Conservation (phyloP, 495 filamentous ascomycete species). For the Penicillium flavigenum region DNA sequence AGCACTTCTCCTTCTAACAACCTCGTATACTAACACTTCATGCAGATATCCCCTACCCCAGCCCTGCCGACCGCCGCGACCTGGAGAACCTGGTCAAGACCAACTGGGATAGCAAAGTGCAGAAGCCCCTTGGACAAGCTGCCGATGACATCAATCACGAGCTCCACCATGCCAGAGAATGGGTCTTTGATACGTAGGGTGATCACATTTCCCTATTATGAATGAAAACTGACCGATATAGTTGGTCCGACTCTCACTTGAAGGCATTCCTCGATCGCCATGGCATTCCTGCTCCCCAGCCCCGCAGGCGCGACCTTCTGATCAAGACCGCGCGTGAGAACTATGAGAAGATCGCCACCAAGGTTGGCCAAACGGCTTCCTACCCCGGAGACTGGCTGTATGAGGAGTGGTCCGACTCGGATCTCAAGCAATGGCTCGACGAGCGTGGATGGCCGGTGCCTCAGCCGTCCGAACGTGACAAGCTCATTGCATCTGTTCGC, state of each 20-base stretch:
- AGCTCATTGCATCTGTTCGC: slow-evolving; percentile 82
- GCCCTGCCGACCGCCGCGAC: slow-evolving; percentile 80
- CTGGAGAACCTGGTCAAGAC: slow-evolving; percentile 80
- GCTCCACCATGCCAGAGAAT: slow-evolving; percentile 72
- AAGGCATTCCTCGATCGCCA: slow-evolving; percentile 92
- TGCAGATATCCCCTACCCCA: slow-evolving; percentile 77
- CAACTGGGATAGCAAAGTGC: slow-evolving; percentile 77
- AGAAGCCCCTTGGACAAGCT: slow-evolving; percentile 70
- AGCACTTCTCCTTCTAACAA: background rate
- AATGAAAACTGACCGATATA: slow-evolving; percentile 36
- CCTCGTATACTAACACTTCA: slow-evolving; percentile 12
- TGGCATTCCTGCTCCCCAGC: slow-evolving; percentile 75
- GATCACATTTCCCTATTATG: background rate
- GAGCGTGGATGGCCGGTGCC: slow-evolving; percentile 84
- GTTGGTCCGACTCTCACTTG: slow-evolving; percentile 81
- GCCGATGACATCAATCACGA: slow-evolving; percentile 70
- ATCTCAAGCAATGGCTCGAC: slow-evolving; percentile 82
- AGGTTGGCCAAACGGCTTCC: slow-evolving; percentile 71
- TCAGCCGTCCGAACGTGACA: slow-evolving; percentile 82
- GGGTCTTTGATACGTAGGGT: slow-evolving; percentile 90
- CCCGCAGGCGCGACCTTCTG: slow-evolving; percentile 79
- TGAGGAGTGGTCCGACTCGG: slow-evolving; percentile 77
- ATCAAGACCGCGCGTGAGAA: slow-evolving; percentile 75
- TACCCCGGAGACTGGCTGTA: slow-evolving; percentile 99
- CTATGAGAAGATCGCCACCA: slow-evolving; percentile 79